Base-by-base conservation (phyloP, 192 early-diverging fungal species). In the Entophlyctis luteolus region DNA sequence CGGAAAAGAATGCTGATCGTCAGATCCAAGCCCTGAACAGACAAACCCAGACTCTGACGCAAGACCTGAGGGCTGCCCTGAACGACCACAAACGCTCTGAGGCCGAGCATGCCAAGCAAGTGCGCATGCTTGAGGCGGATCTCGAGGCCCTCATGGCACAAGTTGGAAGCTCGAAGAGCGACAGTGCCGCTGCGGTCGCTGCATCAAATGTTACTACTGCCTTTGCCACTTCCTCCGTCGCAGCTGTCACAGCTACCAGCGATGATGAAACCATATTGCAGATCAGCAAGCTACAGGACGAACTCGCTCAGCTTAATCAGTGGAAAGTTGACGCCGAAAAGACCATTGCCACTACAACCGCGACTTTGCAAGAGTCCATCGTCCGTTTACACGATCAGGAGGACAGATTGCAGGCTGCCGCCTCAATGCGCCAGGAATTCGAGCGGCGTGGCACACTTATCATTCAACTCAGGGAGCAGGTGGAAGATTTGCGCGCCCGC, bases 71-170 rank as follows among this genome's bases (percentile, higher is more conserved):
- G 16, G 47, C 42, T 14, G 47, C 46, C 8, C 31, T 63, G 12
- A 22, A 60, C 8, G 78, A 80, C 50, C 60, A 68, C 16, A 68
- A 70, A 25, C 56, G 69, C 34, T 68, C 56, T 47, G 72, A 77
- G 42, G n/a, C 23, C 2, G 36, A 58, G 0, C 72, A 77, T 55
- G 70, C 72, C 12, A 45, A 68, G 25, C 52, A 60, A 32, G 72
- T 77, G 0, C 18, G 48, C 18, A n/a, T 2, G 1, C 70, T 80
- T 29, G 78, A 80, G 55, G 4, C 22, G 3, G 75, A 80, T 33
- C 67, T 80, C 35, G 78, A 80, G 0, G 28, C 42, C n/a, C 59
- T 77, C 12, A 28, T 55, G 20, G 78, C 76, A 28, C 56, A 74
- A 27, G 28, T 29, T 16, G 22, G 23, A 20, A 25, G 55, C 18